Evolutionary conservation across 2,329 filamentous ascomycete species (phyloP).

Genomic region (Fusarium mexicanum): DNA sequence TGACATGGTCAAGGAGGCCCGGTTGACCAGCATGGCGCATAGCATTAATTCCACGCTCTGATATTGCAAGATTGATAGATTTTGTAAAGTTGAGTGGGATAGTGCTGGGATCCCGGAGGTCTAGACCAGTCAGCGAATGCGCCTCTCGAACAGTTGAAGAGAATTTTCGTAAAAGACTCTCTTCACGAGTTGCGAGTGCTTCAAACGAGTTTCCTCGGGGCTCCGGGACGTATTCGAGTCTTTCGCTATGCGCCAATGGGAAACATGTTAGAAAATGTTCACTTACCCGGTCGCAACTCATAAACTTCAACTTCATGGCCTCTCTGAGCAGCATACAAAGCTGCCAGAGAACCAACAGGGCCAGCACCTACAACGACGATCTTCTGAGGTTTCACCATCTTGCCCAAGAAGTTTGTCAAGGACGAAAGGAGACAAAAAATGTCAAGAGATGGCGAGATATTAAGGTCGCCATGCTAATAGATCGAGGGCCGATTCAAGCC

Average conservation of each 20-base stretch:
- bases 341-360: constrained; percentile 90
- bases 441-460: constrained; percentile 5
- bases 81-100: constrained; percentile 94
- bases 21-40: constrained; percentile 75
- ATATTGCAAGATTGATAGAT: constrained; percentile 97
- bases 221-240: neutral
- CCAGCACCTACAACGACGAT: constrained; percentile 90
- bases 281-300: constrained; percentile 87
- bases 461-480: constrained; percentile 22
- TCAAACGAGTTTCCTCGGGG: neutral
- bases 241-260: constrained; percentile 4
- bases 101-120: constrained; percentile 84
- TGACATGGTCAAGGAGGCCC: constrained; percentile 76
- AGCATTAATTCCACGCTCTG: constrained; percentile 91
- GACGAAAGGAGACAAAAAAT: constrained; percentile 35
- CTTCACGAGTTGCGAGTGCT: neutral
- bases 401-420: constrained; percentile 34
- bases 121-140: constrained; percentile 57
- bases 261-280: constrained; percentile 7
- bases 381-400: constrained; percentile 64
- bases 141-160: neutral
- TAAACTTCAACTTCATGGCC: constrained; percentile 94
- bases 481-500: constrained; percentile 9
- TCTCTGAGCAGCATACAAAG: constrained; percentile 88
- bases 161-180: constrained; percentile 2